Evolutionary conservation across 768 basidiomycete genomes (phyloP), one percentile per base, ranked within the genome.

Genomic region (Mycena maculata): DNA sequence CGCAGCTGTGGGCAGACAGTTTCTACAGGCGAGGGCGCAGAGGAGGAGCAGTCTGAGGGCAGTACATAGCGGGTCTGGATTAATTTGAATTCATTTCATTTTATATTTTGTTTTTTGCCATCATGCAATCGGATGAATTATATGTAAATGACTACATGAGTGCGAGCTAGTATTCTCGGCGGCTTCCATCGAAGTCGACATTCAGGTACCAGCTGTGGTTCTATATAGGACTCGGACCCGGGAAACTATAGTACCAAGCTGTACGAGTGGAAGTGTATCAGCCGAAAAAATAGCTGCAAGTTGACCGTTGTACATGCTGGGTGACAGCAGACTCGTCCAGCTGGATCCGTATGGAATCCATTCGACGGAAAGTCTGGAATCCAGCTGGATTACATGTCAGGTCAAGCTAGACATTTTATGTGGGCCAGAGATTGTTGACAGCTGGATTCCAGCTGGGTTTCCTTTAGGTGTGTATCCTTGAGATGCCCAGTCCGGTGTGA

Each of bases 371-470:
- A 60, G 22, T 38, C 31, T 60, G 58, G 52, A 54, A 18, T 10
- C 52, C 31, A 9, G 31, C 7, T 54, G 31, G 31, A 23, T 5
- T 6, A 36, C n/a, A 54, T 8, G 52, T 22, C 31, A 23, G n/a
- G 5, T 4, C 52, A 9, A 38, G 33, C 31, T 54, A 28, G 33
- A 20, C 30, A n/a, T 54, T 54, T 23, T 25, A 36, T 54, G 52
- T 54, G 31, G 52, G 5, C 12, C 31, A 36, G 52, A 54, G 16
- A 54, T 54, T 22, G 28, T 13, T 23, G 6, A 28, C 52, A 23
- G 52, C 52, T 54, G 52, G 52, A 38, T 36, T 54, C 20, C 52
- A 54, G 52, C 52, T 54, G 52, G 52, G 52, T 54, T 54, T 22
- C 33, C 6, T 18, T 54, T 54, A 12, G 33, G 52, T 54, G 52